Conservation (phyloP, 1,284 basidiomycete species). For the Laetiporus sulphureus region DNA sequence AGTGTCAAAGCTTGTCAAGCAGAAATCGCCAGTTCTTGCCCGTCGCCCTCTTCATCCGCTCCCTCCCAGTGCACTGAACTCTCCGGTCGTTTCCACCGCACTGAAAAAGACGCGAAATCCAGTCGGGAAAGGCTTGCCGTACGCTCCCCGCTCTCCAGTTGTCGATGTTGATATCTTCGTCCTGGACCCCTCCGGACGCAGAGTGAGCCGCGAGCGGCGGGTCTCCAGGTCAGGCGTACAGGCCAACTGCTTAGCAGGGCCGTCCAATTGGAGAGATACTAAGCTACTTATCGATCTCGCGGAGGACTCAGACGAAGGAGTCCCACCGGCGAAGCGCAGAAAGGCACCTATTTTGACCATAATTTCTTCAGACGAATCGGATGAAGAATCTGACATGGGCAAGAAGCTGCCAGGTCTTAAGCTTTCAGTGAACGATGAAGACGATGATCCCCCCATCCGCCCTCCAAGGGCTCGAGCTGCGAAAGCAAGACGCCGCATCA, state of each 20-base stretch:
- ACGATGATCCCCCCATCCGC: slow-evolving; percentile 5
- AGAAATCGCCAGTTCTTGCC: slow-evolving; percentile 14
- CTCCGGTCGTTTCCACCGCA: slow-evolving; percentile 27
- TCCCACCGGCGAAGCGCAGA: slow-evolving; percentile 5
- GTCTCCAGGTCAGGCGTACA: slow-evolving; percentile 26
- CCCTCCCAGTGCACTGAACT: slow-evolving; percentile 35
- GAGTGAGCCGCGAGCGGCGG: slow-evolving; percentile 44
- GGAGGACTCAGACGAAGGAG: too few relatives aligned
- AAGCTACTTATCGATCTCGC: too few relatives aligned
- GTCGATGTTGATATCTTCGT: slow-evolving; percentile 63
- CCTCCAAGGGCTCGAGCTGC: slow-evolving; percentile 1
- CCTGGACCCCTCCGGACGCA: slow-evolving; percentile 50
- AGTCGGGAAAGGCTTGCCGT: slow-evolving; percentile 24
- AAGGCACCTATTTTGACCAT: slow-evolving; percentile 23
- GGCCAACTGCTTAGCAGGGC: slow-evolving; percentile 16
- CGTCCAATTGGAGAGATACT: too few relatives aligned
- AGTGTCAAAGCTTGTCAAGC: not conserved
- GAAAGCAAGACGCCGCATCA: not conserved
- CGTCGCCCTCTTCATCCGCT: slow-evolving; percentile 38
- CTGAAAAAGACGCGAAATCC: slow-evolving; percentile 23
- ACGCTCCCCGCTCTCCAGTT: slow-evolving; percentile 34
- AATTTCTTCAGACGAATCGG: slow-evolving; percentile 37
- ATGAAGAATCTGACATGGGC: slow-evolving; percentile 7
- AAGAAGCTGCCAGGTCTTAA: slow-evolving; percentile 6
- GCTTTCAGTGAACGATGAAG: slow-evolving; percentile 1